phyloP scores from a whole-genome alignment of 176 grass and related monocot species.

The Carex parvula region DNA sequence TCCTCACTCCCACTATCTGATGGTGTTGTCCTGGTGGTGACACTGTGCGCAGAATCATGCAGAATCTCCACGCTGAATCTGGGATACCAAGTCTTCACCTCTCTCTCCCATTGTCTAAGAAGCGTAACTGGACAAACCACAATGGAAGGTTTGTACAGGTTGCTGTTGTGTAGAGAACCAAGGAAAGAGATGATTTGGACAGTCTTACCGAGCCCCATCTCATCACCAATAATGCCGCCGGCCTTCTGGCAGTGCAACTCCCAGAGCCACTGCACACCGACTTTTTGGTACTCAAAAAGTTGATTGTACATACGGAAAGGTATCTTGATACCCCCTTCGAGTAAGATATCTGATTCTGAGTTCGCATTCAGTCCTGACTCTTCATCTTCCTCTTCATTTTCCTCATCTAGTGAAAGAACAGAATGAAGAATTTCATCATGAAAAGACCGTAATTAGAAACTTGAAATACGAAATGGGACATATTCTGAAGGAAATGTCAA shows the following conservation, averaged over 20 bases:
- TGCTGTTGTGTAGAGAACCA: constrained; percentile 74
- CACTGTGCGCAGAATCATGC: constrained; percentile 69
- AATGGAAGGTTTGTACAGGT: constrained; percentile 77
- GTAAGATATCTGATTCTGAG: constrained; percentile 34
- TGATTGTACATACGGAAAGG: constrained; percentile 52
- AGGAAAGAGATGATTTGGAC: constrained; percentile 85
- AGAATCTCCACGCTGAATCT: constrained; percentile 77
- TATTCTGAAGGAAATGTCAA: background rate
- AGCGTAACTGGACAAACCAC: constrained; percentile 82
- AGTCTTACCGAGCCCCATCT: constrained; percentile 98
- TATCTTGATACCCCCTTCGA: constrained; percentile 90
- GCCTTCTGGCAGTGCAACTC: constrained; percentile 88
- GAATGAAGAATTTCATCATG: constrained; percentile 14
- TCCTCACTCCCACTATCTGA: constrained; percentile 60
- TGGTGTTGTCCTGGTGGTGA: constrained; percentile 36
- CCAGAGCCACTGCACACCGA: constrained; percentile 99
- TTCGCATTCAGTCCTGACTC: constrained; percentile 31
- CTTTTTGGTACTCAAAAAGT: constrained; percentile 93
- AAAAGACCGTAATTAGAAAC: background rate
- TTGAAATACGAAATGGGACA: background rate
- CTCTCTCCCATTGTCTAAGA: constrained; percentile 78
- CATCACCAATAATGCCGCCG: constrained; percentile 94
- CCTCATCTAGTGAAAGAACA: constrained; percentile 37
- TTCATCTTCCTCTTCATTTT: constrained; percentile 56
- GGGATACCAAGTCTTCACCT: constrained; percentile 80